Conservation (phyloP, 495 filamentous ascomycete genomes). For the Viridothelium virens region DNA sequence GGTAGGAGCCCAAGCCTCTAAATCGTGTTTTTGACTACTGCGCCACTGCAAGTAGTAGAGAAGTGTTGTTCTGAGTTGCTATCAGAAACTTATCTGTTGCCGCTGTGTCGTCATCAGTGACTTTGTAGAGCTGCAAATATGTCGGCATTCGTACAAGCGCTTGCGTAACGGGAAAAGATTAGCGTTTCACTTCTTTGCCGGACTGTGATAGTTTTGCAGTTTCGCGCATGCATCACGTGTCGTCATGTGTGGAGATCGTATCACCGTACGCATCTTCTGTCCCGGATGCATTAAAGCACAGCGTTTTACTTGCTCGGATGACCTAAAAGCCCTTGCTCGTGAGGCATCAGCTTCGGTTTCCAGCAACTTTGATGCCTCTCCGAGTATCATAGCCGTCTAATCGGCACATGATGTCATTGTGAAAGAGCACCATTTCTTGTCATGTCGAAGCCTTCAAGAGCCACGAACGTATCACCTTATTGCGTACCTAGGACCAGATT, state of each 20-base stretch:
- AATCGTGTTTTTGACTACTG: constrained; percentile 90
- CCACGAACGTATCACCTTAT: constrained; percentile 65
- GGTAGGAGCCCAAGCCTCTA: constrained; percentile 96
- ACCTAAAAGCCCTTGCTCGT: constrained; percentile 88
- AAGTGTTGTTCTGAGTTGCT: constrained; percentile 92
- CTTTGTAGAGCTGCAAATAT: constrained; percentile 63
- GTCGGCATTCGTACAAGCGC: too few species aligned
- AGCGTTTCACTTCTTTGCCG: constrained; percentile 61
- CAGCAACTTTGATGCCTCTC: constrained; percentile 87
- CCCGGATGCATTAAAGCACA: constrained; percentile 87
- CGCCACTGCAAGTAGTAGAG: constrained; percentile 85
- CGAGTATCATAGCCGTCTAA: constrained; percentile 92
- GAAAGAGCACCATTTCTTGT: constrained; percentile 69
- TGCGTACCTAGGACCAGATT: constrained; percentile 56
- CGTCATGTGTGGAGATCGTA: constrained; percentile 95
- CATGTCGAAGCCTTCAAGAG: constrained; percentile 59
- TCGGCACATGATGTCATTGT: constrained; percentile 85
- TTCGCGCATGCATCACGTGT: constrained; percentile 95
- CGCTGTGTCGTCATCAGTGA: constrained; percentile 68
- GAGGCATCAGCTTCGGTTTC: constrained; percentile 90
- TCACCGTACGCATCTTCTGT: constrained; percentile 68
- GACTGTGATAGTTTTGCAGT: constrained; percentile 96
- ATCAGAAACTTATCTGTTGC: constrained; percentile 94
- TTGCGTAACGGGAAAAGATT: background rate
- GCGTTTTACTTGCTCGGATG: constrained; percentile 79